Conservation (phyloP, 1,284 basidiomycete species). For the Irpex lacteus region DNA sequence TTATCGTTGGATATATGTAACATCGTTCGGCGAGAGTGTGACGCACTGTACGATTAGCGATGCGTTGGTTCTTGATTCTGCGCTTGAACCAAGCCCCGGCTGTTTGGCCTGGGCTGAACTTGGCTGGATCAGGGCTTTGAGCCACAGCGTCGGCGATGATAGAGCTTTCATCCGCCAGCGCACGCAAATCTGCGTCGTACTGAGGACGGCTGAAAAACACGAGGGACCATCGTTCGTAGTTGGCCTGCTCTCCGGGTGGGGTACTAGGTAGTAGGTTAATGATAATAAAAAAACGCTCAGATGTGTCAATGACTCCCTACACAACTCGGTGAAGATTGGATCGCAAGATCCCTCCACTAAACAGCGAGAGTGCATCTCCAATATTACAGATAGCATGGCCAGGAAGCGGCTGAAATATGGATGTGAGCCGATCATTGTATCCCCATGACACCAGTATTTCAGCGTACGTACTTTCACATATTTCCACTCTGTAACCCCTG, state of each 20-base stretch:
- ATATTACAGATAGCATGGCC: constrained; percentile 38
- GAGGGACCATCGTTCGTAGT: constrained; percentile 31
- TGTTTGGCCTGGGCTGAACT: constrained; percentile 24
- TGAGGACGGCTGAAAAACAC: constrained; percentile 37
- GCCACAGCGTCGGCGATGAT: constrained; percentile 26
- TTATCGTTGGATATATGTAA: background rate
- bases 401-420: constrained; percentile 26
- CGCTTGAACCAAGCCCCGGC: constrained; percentile 29
- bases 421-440: background rate
- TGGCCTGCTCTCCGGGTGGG: constrained; percentile 28
- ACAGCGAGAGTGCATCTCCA: constrained; percentile 40
- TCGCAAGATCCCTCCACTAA: constrained; percentile 38
- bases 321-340: constrained; percentile 37
- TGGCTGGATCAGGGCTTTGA: constrained; percentile 15
- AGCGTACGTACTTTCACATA: constrained; percentile 52
- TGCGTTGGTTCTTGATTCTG: constrained; percentile 28
- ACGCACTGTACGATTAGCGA: constrained; percentile 27
- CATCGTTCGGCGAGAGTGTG: background rate
- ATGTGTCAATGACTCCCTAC: constrained; percentile 16
- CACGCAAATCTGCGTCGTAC: constrained; percentile 22
- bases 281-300: background rate
- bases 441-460: background rate
- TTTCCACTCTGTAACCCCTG: constrained; percentile 62
- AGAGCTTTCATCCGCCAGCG: constrained; percentile 22
- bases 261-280: constrained; percentile 18